A percentile compares a stretch with the other conserved stretches of the same genome.
Conservation (phyloP, 257 asterid species). For the Salvia miltiorrhiza region DNA sequence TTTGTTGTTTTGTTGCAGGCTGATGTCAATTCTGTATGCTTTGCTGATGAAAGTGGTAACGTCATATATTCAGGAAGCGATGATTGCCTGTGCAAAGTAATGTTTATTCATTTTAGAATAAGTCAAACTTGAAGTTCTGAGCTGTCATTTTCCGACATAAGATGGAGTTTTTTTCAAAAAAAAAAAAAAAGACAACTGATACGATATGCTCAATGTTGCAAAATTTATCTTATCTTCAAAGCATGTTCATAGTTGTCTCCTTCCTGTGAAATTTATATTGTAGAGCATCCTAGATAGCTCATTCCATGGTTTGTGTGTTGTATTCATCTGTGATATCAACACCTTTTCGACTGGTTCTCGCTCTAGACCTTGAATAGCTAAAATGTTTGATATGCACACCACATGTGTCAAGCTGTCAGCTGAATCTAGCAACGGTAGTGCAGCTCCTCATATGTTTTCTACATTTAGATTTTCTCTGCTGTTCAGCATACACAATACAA, state of each 20-base stretch:
- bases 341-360: neutral
- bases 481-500: neutral
- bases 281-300: too few species aligned
- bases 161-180: neutral
- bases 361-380: neutral
- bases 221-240: too few species aligned
- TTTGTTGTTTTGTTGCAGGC: conserved; percentile 51
- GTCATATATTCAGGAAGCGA: conserved; percentile 97
- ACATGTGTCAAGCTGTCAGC: neutral
- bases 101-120: conserved; percentile 12
- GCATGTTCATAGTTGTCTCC: too few species aligned
- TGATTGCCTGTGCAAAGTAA: conserved; percentile 89
- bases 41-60: conserved; percentile 94
- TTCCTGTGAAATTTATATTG: too few species aligned
- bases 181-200: too few species aligned
- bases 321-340: neutral
- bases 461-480: neutral
- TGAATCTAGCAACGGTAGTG: neutral
- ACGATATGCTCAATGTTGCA: too few species aligned
- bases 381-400: neutral
- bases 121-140: neutral
- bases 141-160: neutral
- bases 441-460: neutral
- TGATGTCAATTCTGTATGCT: conserved; percentile 97
- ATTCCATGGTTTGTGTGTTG: neutral